These are phyloP conservation scores for Globisporangium barbulae DNA, from an alignment of 352 stramenopile genomes.

Conservation along the genomic window DNA sequence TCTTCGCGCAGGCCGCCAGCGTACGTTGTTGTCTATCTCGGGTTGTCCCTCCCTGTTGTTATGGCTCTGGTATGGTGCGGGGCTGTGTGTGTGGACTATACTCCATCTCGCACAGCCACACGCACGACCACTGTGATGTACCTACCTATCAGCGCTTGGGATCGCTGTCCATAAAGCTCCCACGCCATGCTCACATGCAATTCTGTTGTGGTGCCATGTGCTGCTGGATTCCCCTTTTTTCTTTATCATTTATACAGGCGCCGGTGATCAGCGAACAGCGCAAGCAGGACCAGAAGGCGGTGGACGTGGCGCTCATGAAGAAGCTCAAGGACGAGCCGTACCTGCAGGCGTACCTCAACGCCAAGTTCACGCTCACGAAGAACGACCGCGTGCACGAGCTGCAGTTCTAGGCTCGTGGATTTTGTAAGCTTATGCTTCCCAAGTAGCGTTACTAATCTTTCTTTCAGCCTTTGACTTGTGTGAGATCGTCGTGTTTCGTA, in stretches of 20 bases:
- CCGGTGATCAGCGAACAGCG: constrained; percentile 95
- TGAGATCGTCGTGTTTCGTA: too few species aligned
- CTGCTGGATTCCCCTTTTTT: constrained; percentile 6
- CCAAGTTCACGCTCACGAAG: constrained; percentile 98
- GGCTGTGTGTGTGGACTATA: not conserved
- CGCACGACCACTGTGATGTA: not conserved
- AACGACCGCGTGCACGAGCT: constrained; percentile 98
- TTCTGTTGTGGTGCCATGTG: not conserved
- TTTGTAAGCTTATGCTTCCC: not conserved
- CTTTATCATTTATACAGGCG: constrained; percentile 33
- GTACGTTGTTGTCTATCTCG: constrained; percentile 39
- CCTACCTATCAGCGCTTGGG: constrained; percentile 81
- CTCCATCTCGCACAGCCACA: not conserved
- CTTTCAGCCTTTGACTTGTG: too few species aligned
- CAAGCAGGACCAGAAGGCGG: constrained; percentile 98
- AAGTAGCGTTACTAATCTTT: not conserved
- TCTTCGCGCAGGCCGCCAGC: constrained; percentile 92
- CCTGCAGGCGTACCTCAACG: constrained; percentile 98
- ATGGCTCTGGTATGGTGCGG: not conserved
- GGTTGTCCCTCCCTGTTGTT: not conserved
- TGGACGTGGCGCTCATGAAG: constrained; percentile 92
- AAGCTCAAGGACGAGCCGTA: constrained; percentile 87
- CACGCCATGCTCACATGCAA: constrained; percentile 25
- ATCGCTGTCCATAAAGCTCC: constrained; percentile 90
- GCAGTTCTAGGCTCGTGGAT: constrained; percentile 92